phyloP scores from a whole-genome alignment of 2,329 filamentous ascomycete species.

The Penicillium concentricum region DNA sequence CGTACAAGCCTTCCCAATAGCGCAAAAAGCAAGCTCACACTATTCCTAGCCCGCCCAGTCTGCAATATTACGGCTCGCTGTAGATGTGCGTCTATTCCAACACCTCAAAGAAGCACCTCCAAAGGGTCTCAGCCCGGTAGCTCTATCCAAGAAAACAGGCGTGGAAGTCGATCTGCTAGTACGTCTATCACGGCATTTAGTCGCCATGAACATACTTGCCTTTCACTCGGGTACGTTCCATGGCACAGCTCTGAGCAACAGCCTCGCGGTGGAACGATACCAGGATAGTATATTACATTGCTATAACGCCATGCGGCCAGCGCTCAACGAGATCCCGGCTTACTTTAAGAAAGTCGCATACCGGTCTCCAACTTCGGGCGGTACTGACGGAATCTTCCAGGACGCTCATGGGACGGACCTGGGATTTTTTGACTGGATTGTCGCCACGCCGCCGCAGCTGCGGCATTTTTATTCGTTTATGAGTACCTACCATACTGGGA shows the following conservation, averaged over 20 bases:
- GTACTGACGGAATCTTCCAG: not conserved
- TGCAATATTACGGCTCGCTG: not conserved
- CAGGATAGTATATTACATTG: not conserved
- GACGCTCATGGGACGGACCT: not conserved
- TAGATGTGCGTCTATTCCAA: not conserved
- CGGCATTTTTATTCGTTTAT: not conserved
- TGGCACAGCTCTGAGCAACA: not conserved
- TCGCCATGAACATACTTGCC: not conserved
- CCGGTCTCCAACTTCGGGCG: not conserved
- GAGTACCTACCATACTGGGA: not conserved
- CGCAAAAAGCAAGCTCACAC: not conserved
- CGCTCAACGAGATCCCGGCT: not conserved
- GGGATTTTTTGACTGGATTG: not conserved
- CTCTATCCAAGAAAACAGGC: not conserved
- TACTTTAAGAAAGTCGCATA: not conserved
- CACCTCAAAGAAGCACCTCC: not conserved
- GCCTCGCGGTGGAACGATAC: not conserved
- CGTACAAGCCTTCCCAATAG: too few relatives aligned
- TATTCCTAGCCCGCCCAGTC: not conserved
- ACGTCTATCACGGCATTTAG: not conserved
- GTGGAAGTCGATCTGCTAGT: not conserved
- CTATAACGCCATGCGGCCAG: not conserved
- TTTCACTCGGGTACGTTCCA: not conserved
- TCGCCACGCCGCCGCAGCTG: not conserved
- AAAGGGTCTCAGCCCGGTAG: not conserved